These are phyloP conservation scores for Saprolegnia diclina DNA, from an alignment of 352 stramenopile species.

Conservation along the genomic window DNA sequence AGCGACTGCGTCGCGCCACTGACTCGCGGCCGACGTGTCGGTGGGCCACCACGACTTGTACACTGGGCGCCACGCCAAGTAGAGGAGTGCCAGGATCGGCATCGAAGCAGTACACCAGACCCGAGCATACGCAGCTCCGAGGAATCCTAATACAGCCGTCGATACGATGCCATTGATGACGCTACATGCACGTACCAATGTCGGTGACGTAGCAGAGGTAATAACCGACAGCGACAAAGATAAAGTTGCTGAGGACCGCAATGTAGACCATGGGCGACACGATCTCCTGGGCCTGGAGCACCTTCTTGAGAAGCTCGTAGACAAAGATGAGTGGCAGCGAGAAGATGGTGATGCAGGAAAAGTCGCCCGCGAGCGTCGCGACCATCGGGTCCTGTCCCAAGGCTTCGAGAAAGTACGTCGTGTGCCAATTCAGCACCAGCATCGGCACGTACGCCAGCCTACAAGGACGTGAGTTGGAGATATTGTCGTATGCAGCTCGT, in stretches of 20 bases:
- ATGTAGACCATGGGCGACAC: conserved; percentile 37
- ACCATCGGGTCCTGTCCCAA: conserved; percentile 15
- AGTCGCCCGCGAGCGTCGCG: conserved; percentile 15
- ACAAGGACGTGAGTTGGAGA: neutral
- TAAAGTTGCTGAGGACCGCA: conserved; percentile 23
- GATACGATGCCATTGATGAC: neutral
- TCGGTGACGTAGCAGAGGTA: conserved; percentile 25
- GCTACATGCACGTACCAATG: neutral
- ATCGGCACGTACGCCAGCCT: conserved; percentile 20
- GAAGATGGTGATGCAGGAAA: conserved; percentile 12
- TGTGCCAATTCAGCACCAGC: conserved; percentile 15
- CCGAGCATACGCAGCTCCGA: conserved; percentile 26
- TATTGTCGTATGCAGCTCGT: neutral
- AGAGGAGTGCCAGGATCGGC: conserved; percentile 7
- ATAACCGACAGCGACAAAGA: conserved; percentile 13
- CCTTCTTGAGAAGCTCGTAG: conserved; percentile 43
- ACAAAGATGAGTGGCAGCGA: conserved; percentile 35
- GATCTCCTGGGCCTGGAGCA: conserved; percentile 40
- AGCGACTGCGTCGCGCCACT: conserved; percentile 20
- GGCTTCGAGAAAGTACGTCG: conserved; percentile 16
- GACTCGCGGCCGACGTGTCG: neutral
- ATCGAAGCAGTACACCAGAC: neutral
- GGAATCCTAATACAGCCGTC: conserved; percentile 18
- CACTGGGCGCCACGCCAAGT: conserved; percentile 21
- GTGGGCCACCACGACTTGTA: conserved; percentile 20